Evolutionary conservation across 768 basidiomycete species (phyloP).

Genomic region (Punctularia strigosozonata): DNA sequence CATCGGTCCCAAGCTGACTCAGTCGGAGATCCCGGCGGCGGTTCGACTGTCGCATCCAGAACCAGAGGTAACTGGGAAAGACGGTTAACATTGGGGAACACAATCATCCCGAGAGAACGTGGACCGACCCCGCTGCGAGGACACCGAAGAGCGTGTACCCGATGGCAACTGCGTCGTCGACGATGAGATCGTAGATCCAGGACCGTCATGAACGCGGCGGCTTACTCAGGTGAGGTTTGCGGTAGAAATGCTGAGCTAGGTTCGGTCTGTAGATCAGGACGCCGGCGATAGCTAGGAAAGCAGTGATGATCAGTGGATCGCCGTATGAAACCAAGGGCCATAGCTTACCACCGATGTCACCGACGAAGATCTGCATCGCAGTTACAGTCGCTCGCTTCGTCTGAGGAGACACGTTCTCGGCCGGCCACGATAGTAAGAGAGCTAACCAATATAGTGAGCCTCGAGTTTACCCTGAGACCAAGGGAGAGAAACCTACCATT

Average conservation of each 20-base stretch:
- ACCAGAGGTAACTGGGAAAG: too few relatives aligned
- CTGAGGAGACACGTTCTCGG: constrained; percentile 58
- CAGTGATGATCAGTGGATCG: too few relatives aligned
- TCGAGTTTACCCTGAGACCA: neutral
- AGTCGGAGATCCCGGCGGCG: too few relatives aligned
- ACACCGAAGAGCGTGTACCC: constrained; percentile 44
- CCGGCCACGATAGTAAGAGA: constrained; percentile 39
- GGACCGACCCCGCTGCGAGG: constrained; percentile 26
- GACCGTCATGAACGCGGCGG: too few relatives aligned
- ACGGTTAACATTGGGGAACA: too few relatives aligned
- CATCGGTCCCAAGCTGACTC: too few relatives aligned
- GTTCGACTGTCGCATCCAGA: too few relatives aligned
- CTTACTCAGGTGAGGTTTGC: constrained; percentile 45
- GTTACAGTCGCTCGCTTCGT: constrained; percentile 53
- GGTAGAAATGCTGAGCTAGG: constrained; percentile 32
- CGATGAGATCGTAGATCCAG: too few relatives aligned
- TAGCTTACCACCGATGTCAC: constrained; percentile 48
- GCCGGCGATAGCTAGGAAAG: constrained; percentile 50
- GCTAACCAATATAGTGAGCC: neutral
- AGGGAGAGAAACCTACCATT: too few relatives aligned
- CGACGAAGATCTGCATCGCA: constrained; percentile 54
- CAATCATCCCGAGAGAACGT: too few relatives aligned
- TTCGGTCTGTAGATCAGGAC: constrained; percentile 44
- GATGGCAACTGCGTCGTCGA: too few relatives aligned
- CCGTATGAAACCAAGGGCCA: too few relatives aligned